These are phyloP conservation scores for Herpetomonas tarakana DNA, from an alignment of 208 protist genomes.

Conservation along the genomic window DNA sequence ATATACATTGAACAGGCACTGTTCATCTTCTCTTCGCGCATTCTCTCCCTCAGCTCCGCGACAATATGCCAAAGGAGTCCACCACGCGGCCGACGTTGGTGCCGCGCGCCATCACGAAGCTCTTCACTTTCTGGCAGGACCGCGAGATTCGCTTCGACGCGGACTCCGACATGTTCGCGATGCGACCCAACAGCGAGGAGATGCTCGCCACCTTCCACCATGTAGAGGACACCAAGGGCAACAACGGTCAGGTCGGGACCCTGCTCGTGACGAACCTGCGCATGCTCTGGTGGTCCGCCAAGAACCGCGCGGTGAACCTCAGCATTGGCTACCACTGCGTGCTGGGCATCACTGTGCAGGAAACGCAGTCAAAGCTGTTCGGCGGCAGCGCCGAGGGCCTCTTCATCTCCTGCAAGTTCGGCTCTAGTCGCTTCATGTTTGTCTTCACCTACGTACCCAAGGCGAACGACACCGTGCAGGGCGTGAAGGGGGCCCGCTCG, in stretches of 20 bases:
- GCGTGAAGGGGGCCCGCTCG: conserved; percentile 8
- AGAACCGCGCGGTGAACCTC: conserved; percentile 72
- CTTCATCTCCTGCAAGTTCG: conserved; percentile 85
- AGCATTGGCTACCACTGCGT: conserved; percentile 92
- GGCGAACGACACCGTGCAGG: conserved; percentile 18
- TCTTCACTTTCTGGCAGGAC: conserved; percentile 92
- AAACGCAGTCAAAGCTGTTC: conserved; percentile 64
- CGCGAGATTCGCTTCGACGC: conserved; percentile 95
- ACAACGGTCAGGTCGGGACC: conserved; percentile 88
- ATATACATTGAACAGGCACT: no score
- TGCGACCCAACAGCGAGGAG: conserved; percentile 74
- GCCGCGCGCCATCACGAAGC: conserved; percentile 32
- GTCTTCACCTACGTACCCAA: conserved; percentile 89
- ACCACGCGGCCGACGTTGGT: neutral
- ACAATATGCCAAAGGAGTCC: conserved; percentile 13
- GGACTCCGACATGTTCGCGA: conserved; percentile 25
- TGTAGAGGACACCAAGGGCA: conserved; percentile 96
- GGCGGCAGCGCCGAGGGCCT: conserved; percentile 84
- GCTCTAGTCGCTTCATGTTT: conserved; percentile 90
- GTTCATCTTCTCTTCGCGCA: neutral
- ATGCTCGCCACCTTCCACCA: conserved; percentile 72
- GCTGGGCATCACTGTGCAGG: conserved; percentile 82
- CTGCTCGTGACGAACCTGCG: conserved; percentile 96
- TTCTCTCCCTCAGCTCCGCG: neutral
- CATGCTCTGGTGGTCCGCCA: conserved; percentile 86